These are phyloP conservation scores for Dictyostelium discoideum DNA, from an alignment of 78 protist species.

Conservation along the genomic window DNA sequence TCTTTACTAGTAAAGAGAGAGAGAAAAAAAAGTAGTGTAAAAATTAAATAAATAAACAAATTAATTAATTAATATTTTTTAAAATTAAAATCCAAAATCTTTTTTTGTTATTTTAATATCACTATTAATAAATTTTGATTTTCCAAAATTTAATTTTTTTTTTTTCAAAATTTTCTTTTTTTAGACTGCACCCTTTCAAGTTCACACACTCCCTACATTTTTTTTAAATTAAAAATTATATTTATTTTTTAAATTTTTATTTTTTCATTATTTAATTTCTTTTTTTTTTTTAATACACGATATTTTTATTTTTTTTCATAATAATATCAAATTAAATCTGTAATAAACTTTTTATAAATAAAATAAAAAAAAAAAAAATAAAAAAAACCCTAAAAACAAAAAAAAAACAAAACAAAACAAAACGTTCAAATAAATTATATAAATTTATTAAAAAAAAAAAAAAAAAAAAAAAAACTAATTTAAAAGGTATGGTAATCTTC, in stretches of 20 bases:
- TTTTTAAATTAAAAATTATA: background rate
- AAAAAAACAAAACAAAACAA: background rate
- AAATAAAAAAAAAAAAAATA: background rate
- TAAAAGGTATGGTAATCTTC: background rate
- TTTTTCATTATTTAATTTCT: background rate
- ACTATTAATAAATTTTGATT: background rate
- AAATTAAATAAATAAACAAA: background rate
- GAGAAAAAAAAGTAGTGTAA: background rate
- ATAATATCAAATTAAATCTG: background rate
- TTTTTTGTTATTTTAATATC: background rate
- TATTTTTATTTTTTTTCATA: background rate
- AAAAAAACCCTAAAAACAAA: background rate
- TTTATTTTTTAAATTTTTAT: background rate
- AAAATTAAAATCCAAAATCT: background rate
- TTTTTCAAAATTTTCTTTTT: background rate
- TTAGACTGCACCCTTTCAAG: background rate
- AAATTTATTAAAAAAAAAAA: background rate
- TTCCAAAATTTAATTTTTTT: background rate
- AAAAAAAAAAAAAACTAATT: background rate
- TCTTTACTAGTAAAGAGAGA: slow-evolving; percentile 10
- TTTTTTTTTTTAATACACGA: background rate
- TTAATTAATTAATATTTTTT: background rate
- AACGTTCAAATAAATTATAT: background rate
- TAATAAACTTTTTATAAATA: background rate
- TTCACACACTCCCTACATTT: background rate